Evolutionary conservation across 2,329 filamentous ascomycete species (phyloP), one percentile per base, ranked within the genome.

Genomic region (Penicillium sp.): DNA sequence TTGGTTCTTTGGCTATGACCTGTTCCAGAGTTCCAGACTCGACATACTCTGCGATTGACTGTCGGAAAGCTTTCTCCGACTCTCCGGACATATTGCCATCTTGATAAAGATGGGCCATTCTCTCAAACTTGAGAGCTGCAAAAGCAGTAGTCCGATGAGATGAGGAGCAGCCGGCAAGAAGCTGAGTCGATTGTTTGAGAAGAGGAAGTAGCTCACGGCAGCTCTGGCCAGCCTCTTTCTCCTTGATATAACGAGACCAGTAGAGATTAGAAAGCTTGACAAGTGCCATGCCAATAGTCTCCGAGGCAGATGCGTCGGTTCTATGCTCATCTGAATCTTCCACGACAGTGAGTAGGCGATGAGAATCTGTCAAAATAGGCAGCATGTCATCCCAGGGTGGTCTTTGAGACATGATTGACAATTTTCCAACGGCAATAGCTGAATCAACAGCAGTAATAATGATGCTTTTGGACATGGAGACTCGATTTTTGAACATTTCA

Each of bases 221-320:
- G 2, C 52, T 45, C 40, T 58, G 57, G 1, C 59, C 57, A 23
- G 52, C 40, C 40, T 68, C 62, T 33, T 64, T 67, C 31, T 64
- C 61, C 38, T 67, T 64, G 14, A 68, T 51, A 38, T 70, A 72
- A 7, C 66, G 61, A 30, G 64, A 65, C 70, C 70, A 73, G 42
- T 66, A 70, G 3, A 68, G 44, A 41, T 71, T 70, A 0, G 70
- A 72, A 28, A 72, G 38, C 17, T 64, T 66, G 11, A 67, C 57
- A 37, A 65, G 50, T 8, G 52, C 53, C 37, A 50, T 42, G 1
- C 57, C 56, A 30, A 52, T 49, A 13, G 39, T 52, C 15, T 61
- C 51, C 4, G 35, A 41, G 6, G 44, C 34, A 17, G 39, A 36
- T 6, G 30, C n/a, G 11, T 57, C 54, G 1, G 37, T 15, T 2